A percentile compares a stretch with the other conserved stretches of the same genome.
Evolutionary conservation across 257 asterid genomes (phyloP).

Genomic region (Solanum lycopersicoides): DNA sequence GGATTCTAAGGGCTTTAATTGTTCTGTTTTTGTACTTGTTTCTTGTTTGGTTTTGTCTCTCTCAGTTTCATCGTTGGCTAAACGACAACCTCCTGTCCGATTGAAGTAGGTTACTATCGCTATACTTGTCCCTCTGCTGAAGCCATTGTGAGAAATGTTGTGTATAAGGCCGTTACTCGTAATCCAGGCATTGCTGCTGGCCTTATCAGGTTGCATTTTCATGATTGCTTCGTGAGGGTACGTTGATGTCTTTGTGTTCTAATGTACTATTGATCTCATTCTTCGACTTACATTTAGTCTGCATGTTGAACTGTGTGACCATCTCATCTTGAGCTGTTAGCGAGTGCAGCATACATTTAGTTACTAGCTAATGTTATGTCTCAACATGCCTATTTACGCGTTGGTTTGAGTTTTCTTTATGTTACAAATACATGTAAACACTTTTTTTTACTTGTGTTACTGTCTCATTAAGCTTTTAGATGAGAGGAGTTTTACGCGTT

Average conservation of each 20-base stretch:
- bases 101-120: slow-evolving; percentile 32
- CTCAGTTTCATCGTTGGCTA: slow-evolving; percentile 6
- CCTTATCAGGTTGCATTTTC: slow-evolving; percentile 58
- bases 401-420: not conserved
- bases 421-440: not conserved
- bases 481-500: not conserved
- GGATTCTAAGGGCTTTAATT: slow-evolving; percentile 7
- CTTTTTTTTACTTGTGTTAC: not conserved
- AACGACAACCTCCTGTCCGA: slow-evolving; percentile 5
- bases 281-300: not conserved
- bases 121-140: slow-evolving; percentile 43
- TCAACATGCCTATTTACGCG: not conserved
- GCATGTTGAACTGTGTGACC: not conserved
- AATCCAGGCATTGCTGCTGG: slow-evolving; percentile 64
- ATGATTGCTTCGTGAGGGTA: slow-evolving; percentile 75
- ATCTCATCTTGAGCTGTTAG: no score
- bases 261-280: not conserved
- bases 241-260: not conserved
- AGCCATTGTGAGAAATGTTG: slow-evolving; percentile 31
- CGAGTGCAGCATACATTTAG: not conserved
- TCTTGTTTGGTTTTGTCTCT: slow-evolving; percentile 4
- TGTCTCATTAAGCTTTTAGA: not conserved
- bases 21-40: slow-evolving; percentile 1
- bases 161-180: slow-evolving; percentile 16
- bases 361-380: not conserved